Percentiles rank a stretch among this genome's conserved stretches.
Evolutionary conservation across 2,329 filamentous ascomycete genomes (phyloP).

Genomic region (Podosphaera xanthii): DNA sequence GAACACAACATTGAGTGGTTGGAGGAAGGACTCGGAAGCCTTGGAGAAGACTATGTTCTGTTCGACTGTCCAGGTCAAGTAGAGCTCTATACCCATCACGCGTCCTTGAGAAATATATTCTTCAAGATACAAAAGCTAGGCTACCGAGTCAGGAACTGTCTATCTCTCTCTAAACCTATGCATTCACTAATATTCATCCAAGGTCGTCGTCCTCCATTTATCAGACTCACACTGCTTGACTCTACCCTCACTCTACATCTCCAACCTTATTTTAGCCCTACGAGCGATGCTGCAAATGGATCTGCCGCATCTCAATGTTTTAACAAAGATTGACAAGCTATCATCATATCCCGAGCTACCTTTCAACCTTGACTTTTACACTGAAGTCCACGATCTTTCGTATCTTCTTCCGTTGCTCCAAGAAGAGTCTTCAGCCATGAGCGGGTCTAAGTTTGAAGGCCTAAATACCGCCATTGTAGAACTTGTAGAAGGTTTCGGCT

Average conservation of each 20-base stretch:
- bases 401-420: slow-evolving; percentile 66
- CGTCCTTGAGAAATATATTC: slow-evolving; percentile 77
- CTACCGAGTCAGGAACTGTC: slow-evolving; percentile 47
- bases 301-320: slow-evolving; percentile 80
- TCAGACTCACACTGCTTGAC: slow-evolving; percentile 88
- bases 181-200: slow-evolving; percentile 11
- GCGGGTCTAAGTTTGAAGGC: slow-evolving; percentile 54
- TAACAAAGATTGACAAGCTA: slow-evolving; percentile 95
- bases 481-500: slow-evolving; percentile 69
- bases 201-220: slow-evolving; percentile 85
- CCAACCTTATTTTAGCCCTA: slow-evolving; percentile 75
- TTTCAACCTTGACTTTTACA: slow-evolving; percentile 94
- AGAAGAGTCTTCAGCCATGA: slow-evolving; percentile 47
- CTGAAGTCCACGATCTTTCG: slow-evolving; percentile 79
- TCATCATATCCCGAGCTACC: slow-evolving; percentile 63
- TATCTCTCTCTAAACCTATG: slow-evolving; percentile 5
- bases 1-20: slow-evolving; percentile 91
- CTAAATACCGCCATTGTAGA: slow-evolving; percentile 73
- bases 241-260: slow-evolving; percentile 82
- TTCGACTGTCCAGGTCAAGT: slow-evolving; percentile 97
- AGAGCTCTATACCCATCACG: slow-evolving; percentile 90
- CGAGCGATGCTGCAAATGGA: slow-evolving; percentile 98
- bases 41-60: slow-evolving; percentile 76
- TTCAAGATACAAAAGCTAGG: slow-evolving; percentile 73
- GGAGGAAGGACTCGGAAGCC: slow-evolving; percentile 52